Evolutionary conservation across 2,329 filamentous ascomycete species (phyloP), one percentile per base, ranked within the genome.

Genomic region (Bipolaris gigantea): DNA sequence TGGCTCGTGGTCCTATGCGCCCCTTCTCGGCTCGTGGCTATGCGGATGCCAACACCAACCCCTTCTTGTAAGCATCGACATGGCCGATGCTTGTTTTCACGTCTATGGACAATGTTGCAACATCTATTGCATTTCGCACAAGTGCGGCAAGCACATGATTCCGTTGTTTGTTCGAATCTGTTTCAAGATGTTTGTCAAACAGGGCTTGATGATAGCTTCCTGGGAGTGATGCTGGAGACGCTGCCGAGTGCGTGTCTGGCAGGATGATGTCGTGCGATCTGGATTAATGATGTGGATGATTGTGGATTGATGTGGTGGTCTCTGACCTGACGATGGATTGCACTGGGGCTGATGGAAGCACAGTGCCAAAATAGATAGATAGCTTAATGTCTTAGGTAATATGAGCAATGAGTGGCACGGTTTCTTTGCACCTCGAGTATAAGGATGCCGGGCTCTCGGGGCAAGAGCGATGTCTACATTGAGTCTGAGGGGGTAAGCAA

Each of bases 261-360:
- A 57, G 39, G 38, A 32, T 45, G 23, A 53, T 39, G 50, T 54
- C 47, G 50, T 35, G 50, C 36, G 53, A 58, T 50, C 51, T 62
- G 54, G 54, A 50, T 57, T 50, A 56, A 53, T 53, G 46, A 41
- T 55, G 53, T 58, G 52, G 48, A 48, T 57, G 54, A 42, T 53
- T 53, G 56, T 11, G n/a, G 55, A 50, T 58, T 58, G 54, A 59
- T 41, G 51, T 35, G 56, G 57, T 60, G 56, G 57, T 60, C 47
- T 66, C 59, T 60, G 62, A 60, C 51, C 48, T 55, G 18, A 46
- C 60, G 60, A 59, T 56, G 59, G 57, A 56, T 30, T 30, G 40
- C 48, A 55, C 47, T 51, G 50, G 51, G 44, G 43, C 48, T 43
- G 41, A 32, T 44, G 18, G 11, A 35, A 42, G 35, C 39, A 40